Base-by-base conservation (phyloP, 2,329 filamentous ascomycete species). In the Hortaea werneckii region DNA sequence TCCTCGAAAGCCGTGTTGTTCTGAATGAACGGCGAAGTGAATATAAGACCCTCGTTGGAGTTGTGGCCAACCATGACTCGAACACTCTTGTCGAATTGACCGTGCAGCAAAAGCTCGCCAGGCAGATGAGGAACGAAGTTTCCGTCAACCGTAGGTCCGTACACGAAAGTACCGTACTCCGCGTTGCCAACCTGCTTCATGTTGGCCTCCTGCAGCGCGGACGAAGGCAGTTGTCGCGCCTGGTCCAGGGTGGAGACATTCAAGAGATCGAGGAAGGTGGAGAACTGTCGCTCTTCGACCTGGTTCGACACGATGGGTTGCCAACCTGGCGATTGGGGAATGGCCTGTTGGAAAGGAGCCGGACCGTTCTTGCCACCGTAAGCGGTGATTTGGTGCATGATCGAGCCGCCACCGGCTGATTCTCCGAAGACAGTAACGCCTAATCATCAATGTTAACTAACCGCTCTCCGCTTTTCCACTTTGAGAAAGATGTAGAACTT, bases 371-470 rank as follows among this genome's bases (percentile, higher is more conserved):
- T 53, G 7, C 71, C 73, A 30, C 73, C 74, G 37, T 55, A 58
- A 7, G 60, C 64, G 10, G 74, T 78, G 49, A 78, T 71, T 45
- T 79, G 75, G 52, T 78, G 74, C 61, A 76, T 67, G 46, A 79
- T 69, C 3, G 69, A 73, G 0, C 73, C 74, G 6, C 65, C 75
- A 28, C 76, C 75, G 6, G 76, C 74, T 11, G 69, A 73, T 48
- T 73, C 62, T 5, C 74, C 74, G 12, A 75, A 65, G 10, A 77
- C 64, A 6, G 58, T 60, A 20, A 58, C 50, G n/a, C 32, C 32
- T 35, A 9, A 9, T 9, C n/a, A 9, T 35, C 32, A 9, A 35
- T 35, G 32, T 35, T n/a, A 35, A 20, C 20, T 20, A 20, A 20
- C 20, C 20, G 4, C 20, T 20, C 20, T 4, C 20, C 20, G 20